Evolutionary conservation across 495 filamentous ascomycete species (phyloP).

Genomic region (Xylaria grammica): DNA sequence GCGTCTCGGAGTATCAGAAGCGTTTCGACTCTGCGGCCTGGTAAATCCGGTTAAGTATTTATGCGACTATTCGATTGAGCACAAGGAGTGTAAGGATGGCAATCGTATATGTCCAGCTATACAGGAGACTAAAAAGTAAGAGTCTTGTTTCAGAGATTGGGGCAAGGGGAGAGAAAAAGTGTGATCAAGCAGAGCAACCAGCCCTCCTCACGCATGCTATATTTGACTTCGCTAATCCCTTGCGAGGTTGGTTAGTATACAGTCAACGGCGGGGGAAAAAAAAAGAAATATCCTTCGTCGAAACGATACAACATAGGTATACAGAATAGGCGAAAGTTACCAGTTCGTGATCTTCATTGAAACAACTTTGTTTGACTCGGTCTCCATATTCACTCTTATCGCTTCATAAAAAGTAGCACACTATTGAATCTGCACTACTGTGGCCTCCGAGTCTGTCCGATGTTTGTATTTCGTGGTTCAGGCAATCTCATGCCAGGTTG

Average conservation of each 20-base stretch:
- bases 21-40: constrained; percentile 17
- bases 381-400: neutral
- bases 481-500: constrained; percentile 10
- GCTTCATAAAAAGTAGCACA: neutral
- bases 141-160: neutral
- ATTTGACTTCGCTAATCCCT: neutral
- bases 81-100: neutral
- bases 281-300: neutral
- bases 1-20: neutral
- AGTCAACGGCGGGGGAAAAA: neutral
- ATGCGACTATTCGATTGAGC: neutral
- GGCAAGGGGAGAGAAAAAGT: neutral
- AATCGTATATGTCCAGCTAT: no score
- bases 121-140: neutral
- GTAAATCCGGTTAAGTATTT: constrained; percentile 10
- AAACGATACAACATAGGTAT: neutral
- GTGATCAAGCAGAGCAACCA: neutral
- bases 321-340: neutral
- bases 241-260: neutral
- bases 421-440: neutral
- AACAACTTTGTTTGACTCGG: neutral
- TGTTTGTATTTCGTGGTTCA: constrained; percentile 8
- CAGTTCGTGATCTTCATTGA: neutral
- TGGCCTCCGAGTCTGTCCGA: neutral
- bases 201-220: neutral